phyloP scores from a whole-genome alignment of 2,329 filamentous ascomycete genomes.

The Apiospora malaysiana region DNA sequence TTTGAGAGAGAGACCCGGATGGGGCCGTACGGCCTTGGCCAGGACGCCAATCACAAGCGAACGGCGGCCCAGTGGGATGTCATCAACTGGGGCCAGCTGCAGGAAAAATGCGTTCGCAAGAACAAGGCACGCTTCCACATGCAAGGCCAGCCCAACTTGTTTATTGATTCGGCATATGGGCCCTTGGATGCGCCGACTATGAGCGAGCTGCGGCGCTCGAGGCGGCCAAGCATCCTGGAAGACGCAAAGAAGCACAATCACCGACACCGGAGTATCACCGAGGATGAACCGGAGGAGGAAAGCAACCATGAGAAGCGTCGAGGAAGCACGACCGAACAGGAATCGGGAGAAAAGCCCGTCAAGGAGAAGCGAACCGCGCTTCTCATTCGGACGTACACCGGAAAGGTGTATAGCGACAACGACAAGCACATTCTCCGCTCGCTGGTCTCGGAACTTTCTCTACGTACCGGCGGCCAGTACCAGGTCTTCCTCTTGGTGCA shows the following conservation, averaged over 20 bases:
- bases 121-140: conserved; percentile 70
- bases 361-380: conserved; percentile 70
- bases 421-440: conserved; percentile 81
- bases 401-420: conserved; percentile 77
- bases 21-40: conserved; percentile 66
- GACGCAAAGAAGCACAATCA: neutral
- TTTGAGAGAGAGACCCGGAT: conserved; percentile 74
- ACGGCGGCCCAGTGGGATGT: conserved; percentile 62
- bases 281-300: conserved; percentile 25
- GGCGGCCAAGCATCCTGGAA: conserved; percentile 4
- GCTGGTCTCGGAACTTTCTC: conserved; percentile 76
- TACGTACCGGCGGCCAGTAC: conserved; percentile 81
- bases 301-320: neutral
- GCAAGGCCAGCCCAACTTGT: conserved; percentile 8
- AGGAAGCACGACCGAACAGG: conserved; percentile 24
- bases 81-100: conserved; percentile 74
- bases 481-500: conserved; percentile 82
- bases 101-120: conserved; percentile 66
- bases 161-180: neutral
- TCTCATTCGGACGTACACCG: conserved; percentile 76
- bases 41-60: conserved; percentile 53
- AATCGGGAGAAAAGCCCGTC: conserved; percentile 23
- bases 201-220: conserved; percentile 11
- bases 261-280: conserved; percentile 21
- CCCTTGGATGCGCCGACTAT: conserved; percentile 6